Evolutionary conservation across 768 basidiomycete species (phyloP).

Genomic region (Collybia nuda): DNA sequence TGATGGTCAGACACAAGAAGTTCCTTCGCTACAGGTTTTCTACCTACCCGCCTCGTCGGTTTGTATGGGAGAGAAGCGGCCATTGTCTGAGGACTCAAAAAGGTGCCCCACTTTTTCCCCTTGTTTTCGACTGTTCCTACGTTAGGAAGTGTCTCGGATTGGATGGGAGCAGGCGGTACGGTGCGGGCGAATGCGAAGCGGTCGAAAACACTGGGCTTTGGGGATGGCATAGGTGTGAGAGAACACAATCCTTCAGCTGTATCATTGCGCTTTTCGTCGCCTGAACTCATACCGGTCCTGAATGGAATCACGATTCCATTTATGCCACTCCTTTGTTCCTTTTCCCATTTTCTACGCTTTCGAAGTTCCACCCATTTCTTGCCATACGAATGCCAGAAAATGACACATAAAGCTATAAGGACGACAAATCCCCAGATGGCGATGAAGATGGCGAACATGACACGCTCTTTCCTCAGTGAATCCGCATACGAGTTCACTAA

Average conservation of each 20-base stretch:
- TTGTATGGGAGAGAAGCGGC: conserved; percentile 18
- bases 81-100: conserved; percentile 9
- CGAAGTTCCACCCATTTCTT: conserved; percentile 44
- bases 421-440: conserved; percentile 83
- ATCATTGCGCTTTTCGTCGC: conserved; percentile 16
- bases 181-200: conserved; percentile 30
- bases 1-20: conserved; percentile 28
- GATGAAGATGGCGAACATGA: conserved; percentile 84
- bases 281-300: conserved; percentile 10
- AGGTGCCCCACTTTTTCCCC: conserved; percentile 14
- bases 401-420: conserved; percentile 68
- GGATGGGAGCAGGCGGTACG: conserved; percentile 17
- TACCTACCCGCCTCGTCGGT: conserved; percentile 43
- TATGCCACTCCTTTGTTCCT: conserved; percentile 49
- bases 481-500: conserved; percentile 73
- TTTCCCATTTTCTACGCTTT: conserved; percentile 48
- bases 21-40: conserved; percentile 36
- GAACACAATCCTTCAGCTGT: conserved; percentile 32
- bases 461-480: conserved; percentile 74
- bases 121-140: conserved; percentile 40
- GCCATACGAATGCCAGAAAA: conserved; percentile 74
- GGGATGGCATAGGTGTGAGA: conserved; percentile 52
- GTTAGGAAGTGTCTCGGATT: conserved; percentile 24
- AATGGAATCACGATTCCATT: conserved; percentile 43
- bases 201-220: conserved; percentile 31